Percentiles rank a stretch among this genome's conserved stretches.
Conservation (phyloP, 2,329 filamentous ascomycete genomes). For the Tympanopsis confertula region DNA sequence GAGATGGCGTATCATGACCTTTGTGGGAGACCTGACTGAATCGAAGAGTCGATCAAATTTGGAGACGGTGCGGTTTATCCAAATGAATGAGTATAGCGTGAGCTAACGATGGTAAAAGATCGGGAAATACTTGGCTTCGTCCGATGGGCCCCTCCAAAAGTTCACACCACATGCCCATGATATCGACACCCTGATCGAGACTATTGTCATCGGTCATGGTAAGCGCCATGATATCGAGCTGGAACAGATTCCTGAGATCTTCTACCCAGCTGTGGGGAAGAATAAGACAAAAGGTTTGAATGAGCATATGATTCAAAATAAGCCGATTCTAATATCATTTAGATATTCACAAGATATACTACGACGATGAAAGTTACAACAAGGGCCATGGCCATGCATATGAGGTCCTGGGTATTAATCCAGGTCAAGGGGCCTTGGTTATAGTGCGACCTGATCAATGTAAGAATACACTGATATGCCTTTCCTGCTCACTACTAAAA, state of each 20-base stretch:
- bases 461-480: constrained; percentile 18
- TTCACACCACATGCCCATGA: constrained; percentile 30
- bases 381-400: constrained; percentile 45
- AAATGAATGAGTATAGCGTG: no score
- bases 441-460: constrained; percentile 52
- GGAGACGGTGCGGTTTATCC: constrained; percentile 14
- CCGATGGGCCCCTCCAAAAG: constrained; percentile 17
- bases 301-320: neutral
- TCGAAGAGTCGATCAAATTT: constrained; percentile 14
- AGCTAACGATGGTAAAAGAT: neutral
- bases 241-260: constrained; percentile 39
- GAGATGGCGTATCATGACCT: constrained; percentile 35
- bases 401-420: constrained; percentile 38
- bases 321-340: neutral
- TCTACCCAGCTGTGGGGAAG: constrained; percentile 41
- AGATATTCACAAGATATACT: constrained; percentile 48
- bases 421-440: constrained; percentile 29
- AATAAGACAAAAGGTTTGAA: constrained; percentile 38
- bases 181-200: constrained; percentile 43
- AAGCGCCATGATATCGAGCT: constrained; percentile 34
- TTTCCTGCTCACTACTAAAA: neutral
- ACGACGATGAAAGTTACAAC: constrained; percentile 42
- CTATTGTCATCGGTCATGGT: constrained; percentile 38
- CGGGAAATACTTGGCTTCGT: constrained; percentile 27
- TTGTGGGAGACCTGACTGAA: constrained; percentile 36